phyloP scores from a whole-genome alignment of 352 stramenopile species.

The Phytophthora tentaculata region DNA sequence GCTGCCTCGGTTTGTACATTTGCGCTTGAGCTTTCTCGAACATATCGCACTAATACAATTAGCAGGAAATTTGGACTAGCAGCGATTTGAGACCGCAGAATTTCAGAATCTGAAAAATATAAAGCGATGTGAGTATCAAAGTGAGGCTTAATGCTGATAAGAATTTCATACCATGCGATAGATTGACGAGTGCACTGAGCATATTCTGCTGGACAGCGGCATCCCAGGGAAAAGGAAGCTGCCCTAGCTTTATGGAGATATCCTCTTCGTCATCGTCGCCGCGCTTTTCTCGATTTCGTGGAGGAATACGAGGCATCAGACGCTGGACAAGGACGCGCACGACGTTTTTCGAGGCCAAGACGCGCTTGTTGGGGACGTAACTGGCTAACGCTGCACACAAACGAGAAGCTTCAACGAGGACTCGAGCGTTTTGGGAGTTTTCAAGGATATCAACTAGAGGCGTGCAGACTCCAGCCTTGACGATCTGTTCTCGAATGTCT shows the following conservation, averaged over 20 bases:
- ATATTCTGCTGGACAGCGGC: constrained; percentile 51
- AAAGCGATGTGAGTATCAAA: constrained; percentile 2
- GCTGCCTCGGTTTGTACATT: constrained; percentile 58
- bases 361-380: constrained; percentile 68
- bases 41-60: constrained; percentile 54
- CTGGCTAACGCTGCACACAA: constrained; percentile 61
- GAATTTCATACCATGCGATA: constrained; percentile 58
- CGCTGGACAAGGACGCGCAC: constrained; percentile 56
- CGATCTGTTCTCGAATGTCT: constrained; percentile 65
- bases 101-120: constrained; percentile 59
- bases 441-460: constrained; percentile 66
- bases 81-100: constrained; percentile 74
- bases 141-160: not conserved
- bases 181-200: constrained; percentile 67
- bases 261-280: constrained; percentile 27
- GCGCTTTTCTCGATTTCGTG: constrained; percentile 28
- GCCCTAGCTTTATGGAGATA: constrained; percentile 38
- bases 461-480: constrained; percentile 53
- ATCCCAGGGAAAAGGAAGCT: constrained; percentile 46
- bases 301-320: constrained; percentile 40
- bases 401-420: constrained; percentile 61
- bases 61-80: constrained; percentile 64
- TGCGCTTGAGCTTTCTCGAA: constrained; percentile 45
- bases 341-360: constrained; percentile 67
- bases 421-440: constrained; percentile 48